Percentiles rank a stretch among this genome's conserved stretches.
phyloP scores from a whole-genome alignment of 1,284 basidiomycete genomes.

The Pyrrhoderma noxium region DNA sequence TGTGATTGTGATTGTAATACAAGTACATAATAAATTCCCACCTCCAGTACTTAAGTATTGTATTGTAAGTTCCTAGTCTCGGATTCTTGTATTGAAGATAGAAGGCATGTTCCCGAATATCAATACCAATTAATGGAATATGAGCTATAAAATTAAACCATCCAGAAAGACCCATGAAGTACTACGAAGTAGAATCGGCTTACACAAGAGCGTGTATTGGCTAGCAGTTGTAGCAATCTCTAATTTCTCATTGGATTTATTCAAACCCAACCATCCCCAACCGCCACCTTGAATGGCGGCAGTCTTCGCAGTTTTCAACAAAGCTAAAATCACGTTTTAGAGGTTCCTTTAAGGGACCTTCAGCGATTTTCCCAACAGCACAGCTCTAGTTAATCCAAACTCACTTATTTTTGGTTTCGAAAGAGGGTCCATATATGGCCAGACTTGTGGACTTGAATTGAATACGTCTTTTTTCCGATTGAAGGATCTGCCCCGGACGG shows the following conservation, averaged over 20 bases:
- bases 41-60: too few relatives aligned
- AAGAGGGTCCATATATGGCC: conserved; percentile 4
- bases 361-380: conserved; percentile 56
- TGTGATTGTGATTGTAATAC: too few relatives aligned
- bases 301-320: conserved; percentile 69
- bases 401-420: conserved; percentile 16
- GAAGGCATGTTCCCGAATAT: conserved; percentile 93
- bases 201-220: conserved; percentile 89
- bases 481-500: conserved; percentile 21
- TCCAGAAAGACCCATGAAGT: neutral
- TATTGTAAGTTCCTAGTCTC: conserved; percentile 51
- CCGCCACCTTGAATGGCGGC: conserved; percentile 94
- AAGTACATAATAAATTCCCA: too few relatives aligned
- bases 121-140: conserved; percentile 89
- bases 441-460: too few relatives aligned
- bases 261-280: conserved; percentile 95
- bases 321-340: conserved; percentile 83
- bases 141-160: conserved; percentile 43
- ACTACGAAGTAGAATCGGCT: conserved; percentile 21
- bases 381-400: conserved; percentile 4
- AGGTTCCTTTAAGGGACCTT: conserved; percentile 74
- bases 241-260: conserved; percentile 63
- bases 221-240: conserved; percentile 90
- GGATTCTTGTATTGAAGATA: conserved; percentile 93
- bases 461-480: neutral